Evolutionary conservation across 2,329 filamentous ascomycete species (phyloP), one percentile per base, ranked within the genome.

Genomic region (Trematosphaeria pertusa): DNA sequence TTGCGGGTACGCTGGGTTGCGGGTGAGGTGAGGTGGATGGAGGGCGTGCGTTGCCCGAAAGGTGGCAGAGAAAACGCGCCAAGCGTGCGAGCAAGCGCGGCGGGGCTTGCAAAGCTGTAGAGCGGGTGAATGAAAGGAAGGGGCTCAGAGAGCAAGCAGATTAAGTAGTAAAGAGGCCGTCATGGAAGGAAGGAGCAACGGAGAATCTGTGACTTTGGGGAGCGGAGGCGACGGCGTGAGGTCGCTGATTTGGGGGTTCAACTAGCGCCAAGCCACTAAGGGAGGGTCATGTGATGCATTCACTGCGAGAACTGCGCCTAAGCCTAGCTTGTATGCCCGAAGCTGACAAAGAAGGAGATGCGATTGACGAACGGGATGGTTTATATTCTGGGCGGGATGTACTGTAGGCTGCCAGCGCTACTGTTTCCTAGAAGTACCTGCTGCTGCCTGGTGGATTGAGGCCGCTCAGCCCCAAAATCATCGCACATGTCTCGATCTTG

Each of bases 21-120:
- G 49, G 43, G 41, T 48, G 43, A 51, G 49, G 54, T 50, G 57
- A 57, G 42, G 43, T 50, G 45, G 49, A 47, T 37, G 53, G 38
- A 35, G 37, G 43, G 53, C 46, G 38, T 49, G 54, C 48, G 53
- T 45, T 48, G 52, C 50, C 52, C 43, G n/a, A 47, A 57, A 55
- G 61, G 61, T 55, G 57, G 52, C 52, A 51, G 48, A 56, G 59
- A 62, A 64, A 64, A 69, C 65, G 64, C 68, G 69, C 67, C 61
- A 70, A 68, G 63, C 33, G 55, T 49, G 41, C 34, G 52, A 52
- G 62, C 56, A 59, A 57, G 52, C 55, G 52, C 52, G 48, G 58
- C 46, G 49, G 50, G 30, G 52, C 51, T 41, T 50, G 54, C 50
- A 34, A 31, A 44, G 48, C 24, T 15, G 22, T 14, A 20, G 38